Conservation (phyloP, 169 alveolate species). For the Theileria sp. region DNA sequence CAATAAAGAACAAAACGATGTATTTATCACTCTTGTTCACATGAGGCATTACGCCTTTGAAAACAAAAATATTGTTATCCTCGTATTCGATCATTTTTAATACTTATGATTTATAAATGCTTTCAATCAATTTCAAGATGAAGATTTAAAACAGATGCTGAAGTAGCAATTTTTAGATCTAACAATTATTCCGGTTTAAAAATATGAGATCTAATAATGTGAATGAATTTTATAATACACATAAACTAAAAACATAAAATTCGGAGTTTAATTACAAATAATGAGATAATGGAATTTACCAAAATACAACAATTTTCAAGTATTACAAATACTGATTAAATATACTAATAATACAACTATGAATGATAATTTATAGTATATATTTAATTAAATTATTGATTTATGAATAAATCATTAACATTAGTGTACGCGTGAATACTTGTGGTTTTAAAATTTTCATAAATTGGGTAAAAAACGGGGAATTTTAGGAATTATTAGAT, state of each 20-base stretch:
- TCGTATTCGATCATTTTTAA: neutral
- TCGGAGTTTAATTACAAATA: neutral
- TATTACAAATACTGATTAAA: neutral
- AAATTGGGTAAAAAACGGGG: neutral
- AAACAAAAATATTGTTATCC: neutral
- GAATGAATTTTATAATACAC: neutral
- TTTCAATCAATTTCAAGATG: neutral
- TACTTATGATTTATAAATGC: neutral
- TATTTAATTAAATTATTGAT: too few relatives aligned
- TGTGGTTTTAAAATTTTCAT: too few relatives aligned
- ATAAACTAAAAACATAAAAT: neutral
- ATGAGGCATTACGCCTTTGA: constrained; percentile 17
- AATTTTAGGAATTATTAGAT: neutral
- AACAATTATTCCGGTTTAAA: neutral
- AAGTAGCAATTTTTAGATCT: neutral
- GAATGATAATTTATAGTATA: neutral
- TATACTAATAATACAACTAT: neutral
- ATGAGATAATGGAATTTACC: neutral
- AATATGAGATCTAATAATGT: neutral
- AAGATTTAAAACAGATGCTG: neutral
- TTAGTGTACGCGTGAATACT: neutral
- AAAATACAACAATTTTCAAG: neutral
- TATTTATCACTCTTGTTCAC: constrained; percentile 13
- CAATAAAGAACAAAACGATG: constrained; percentile 11
- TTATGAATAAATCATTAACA: neutral